These are phyloP conservation scores for Kodamaea kaohsiungensis DNA, from an alignment of 805 yeast genomes.

Conservation along the genomic window DNA sequence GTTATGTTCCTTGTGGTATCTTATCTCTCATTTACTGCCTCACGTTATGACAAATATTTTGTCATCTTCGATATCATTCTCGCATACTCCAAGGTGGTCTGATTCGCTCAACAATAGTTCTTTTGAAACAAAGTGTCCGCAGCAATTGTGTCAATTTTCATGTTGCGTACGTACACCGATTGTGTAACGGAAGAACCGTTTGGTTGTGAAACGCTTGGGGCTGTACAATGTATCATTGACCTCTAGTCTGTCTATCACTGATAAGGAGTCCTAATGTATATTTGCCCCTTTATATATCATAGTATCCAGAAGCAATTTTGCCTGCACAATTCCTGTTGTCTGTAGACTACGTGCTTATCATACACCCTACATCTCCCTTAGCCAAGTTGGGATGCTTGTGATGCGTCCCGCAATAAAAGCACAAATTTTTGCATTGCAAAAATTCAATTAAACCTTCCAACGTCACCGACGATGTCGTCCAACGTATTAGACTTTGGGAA, in stretches of 20 bases:
- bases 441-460: not conserved
- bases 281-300: no score
- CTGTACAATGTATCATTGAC: no score
- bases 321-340: no score
- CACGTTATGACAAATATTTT: not conserved
- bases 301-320: no score
- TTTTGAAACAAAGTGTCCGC: not conserved
- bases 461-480: constrained; percentile 13
- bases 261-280: no score
- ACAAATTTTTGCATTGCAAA: not conserved
- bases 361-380: not conserved
- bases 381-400: not conserved
- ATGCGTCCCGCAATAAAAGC: not conserved
- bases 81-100: not conserved
- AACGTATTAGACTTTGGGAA: constrained; percentile 14
- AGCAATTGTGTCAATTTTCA: not conserved
- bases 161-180: not conserved
- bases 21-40: not conserved
- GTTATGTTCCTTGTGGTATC: not conserved
- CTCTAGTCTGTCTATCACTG: no score
- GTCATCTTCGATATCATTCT: not conserved
- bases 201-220: not conserved
- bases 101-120: not conserved
- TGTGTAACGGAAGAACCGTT: not conserved
- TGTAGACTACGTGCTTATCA: not conserved